Evolutionary conservation across 2,329 filamentous ascomycete genomes (phyloP), one percentile per base, ranked within the genome.

Genomic region (Cladophialophora exuberans): DNA sequence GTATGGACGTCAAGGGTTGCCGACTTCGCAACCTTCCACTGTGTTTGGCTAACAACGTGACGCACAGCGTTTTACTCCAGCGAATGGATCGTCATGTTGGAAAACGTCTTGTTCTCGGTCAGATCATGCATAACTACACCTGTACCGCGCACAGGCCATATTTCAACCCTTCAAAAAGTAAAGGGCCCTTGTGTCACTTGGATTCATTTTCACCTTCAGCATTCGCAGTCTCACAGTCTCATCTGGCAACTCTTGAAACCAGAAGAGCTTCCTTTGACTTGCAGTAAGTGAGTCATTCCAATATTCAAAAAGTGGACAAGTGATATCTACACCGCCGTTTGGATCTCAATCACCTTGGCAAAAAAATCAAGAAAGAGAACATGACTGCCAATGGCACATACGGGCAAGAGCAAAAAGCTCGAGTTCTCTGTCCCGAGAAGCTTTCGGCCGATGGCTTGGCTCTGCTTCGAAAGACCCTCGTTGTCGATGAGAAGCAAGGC

Each of bases 361-460:
- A 9, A 20, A 39, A 20, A 39, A 20, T n/a, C 22, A 5, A 35
- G 13, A 31, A 9, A 18, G 11, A 18, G 31, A 26, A 50, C 43
- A 22, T 18, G 36, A 53, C 22, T 9, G 59, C 18, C 46, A 28
- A 38, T 50, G 39, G 39, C 2, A 36, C 63, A 17, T 61, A 63
- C 47, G 43, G 62, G 13, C 36, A 57, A n/a, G 35, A 62, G 25
- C 54, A 65, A 17, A 71, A 68, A 35, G 72, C 77, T 1, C 82
- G 79, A 66, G 76, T 92, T 59, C 81, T 94, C 23, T 87, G 92
- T 35, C 85, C 89, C 1, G 89, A 93, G 67, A 91, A 90, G 69
- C 81, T 93, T 39, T 92, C 88, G 1, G 77, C 84, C n/a, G 89
- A 93, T 69, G 89, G 89, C 9, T 77, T 93, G 15, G 82, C 85